A percentile compares a stretch with the other conserved stretches of the same genome.
These are phyloP conservation scores for Nakaseomyces kungkrabaensis DNA, from an alignment of 1,139 yeast genomes.

Conservation along the genomic window DNA sequence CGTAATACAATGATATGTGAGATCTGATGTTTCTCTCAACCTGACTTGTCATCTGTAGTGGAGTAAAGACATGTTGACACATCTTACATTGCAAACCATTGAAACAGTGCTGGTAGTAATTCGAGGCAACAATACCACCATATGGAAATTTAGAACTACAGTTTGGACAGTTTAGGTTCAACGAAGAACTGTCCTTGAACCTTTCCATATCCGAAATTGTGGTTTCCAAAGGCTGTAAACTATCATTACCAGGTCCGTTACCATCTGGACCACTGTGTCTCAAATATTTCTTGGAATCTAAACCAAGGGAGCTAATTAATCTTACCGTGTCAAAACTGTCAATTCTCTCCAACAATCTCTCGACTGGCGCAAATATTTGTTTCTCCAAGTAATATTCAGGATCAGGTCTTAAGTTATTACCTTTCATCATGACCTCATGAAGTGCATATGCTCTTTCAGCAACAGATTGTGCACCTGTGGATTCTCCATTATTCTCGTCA, in stretches of 20 bases:
- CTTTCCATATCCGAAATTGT: slow-evolving; percentile 75
- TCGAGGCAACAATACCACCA: slow-evolving; percentile 64
- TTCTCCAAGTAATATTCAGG: slow-evolving; percentile 71
- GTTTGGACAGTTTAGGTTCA: slow-evolving; percentile 47
- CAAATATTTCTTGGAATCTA: slow-evolving; percentile 59
- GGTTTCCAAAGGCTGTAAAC: slow-evolving; percentile 68
- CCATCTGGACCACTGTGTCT: slow-evolving; percentile 37
- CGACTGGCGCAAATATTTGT: slow-evolving; percentile 86
- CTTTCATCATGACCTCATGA: slow-evolving; percentile 53
- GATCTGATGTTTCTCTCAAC: slow-evolving; percentile 60
- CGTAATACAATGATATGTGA: slow-evolving; percentile 68
- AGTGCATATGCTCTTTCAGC: slow-evolving; percentile 78
- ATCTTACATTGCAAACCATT: slow-evolving; percentile 62
- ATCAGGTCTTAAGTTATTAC: slow-evolving; percentile 54
- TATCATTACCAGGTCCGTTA: slow-evolving; percentile 34
- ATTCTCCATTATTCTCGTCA: slow-evolving; percentile 14
- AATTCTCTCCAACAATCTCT: slow-evolving; percentile 73
- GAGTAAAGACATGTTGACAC: slow-evolving; percentile 45
- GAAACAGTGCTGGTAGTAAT: slow-evolving; percentile 48
- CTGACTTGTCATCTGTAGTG: slow-evolving; percentile 56
- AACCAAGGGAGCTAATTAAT: slow-evolving; percentile 66
- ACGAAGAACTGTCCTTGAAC: slow-evolving; percentile 52
- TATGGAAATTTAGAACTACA: slow-evolving; percentile 57
- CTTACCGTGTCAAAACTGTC: slow-evolving; percentile 80
- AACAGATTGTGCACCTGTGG: slow-evolving; percentile 9